Base-by-base conservation (phyloP, 768 basidiomycete genomes). In the Mycena olivaceomarginata region DNA sequence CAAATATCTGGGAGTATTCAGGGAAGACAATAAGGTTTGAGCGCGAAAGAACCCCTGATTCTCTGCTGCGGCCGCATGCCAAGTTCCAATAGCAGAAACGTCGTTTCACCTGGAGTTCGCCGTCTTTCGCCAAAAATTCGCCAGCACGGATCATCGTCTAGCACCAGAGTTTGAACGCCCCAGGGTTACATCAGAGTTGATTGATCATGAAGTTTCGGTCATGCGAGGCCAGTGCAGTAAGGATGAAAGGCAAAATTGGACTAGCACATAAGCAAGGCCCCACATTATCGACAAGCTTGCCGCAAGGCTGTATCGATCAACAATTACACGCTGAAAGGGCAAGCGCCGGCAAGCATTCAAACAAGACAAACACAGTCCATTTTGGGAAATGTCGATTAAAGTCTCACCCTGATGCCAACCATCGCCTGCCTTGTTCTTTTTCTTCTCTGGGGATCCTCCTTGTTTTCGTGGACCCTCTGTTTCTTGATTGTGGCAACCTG, bases 301-400 rank as follows among this genome's bases (percentile, higher is more conserved):
- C 75, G 56, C 75, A 64, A 76, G 75, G 69, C 67, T 67, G 64
- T 41, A 62, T 64, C 56, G 65, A 67, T 63, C 40, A 48, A 64
- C 22, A 59, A 22, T 43, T 51, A 56, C 63, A 41, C 13, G 16
- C 66, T 43, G 43, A 39, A 67, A 53, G 43, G 71, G 25, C 64
- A 53, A 68, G 56, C 62, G 56, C 40, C 39, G 25, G 25, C 25
- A 20, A 53, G 31, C 31, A 39, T 40, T 46, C 40, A 22, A 48
- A 25, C 16, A 45, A 62, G 37, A 71, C 53, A 41, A 62, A 45
- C 11, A 57, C 13, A 22, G 56, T 59, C 62, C 62, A 22, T 43
- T 43, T 69, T 57, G 1, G 66, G 67, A 16, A 25, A 40, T 12
- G 13, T 25, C 46, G 67, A 9, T 46, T 62, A 16, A 31, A 31